Evolutionary conservation across 2,329 filamentous ascomycete species (phyloP), one percentile per base, ranked within the genome.

Genomic region (Boeremia lycopersici): DNA sequence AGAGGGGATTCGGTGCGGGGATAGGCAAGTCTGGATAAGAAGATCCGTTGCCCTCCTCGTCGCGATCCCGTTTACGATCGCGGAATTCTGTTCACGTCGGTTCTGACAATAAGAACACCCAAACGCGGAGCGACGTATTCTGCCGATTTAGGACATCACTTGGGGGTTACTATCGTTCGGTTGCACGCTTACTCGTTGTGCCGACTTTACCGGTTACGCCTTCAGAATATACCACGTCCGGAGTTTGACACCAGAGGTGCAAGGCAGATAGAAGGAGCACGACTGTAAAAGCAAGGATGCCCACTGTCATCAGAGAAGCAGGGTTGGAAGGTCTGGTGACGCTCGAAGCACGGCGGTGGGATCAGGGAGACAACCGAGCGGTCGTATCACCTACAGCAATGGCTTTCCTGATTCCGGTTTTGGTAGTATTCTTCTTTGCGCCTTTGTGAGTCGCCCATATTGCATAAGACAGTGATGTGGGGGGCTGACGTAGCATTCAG

Each of bases 371-470:
- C 9, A 56, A 56, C 28, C 43, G 48, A 36, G 62, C 62, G 39
- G 55, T 62, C 17, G 59, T 70, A 51, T 67, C 67, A n/a, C 60
- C 66, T 6, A 69, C 64, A 8, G 65, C 69, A 4, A 64, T 71
- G 42, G 62, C 62, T 1, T 71, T 72, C 28, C 44, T 72, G 23
- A 61, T 71, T 23, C 69, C 70, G 0, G 57, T 72, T 1, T 65
- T 72, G 15, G 44, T 70, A 4, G 55, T 71, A 19, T 65, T 71
- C 23, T 57, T 72, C 15, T 54, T 65, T 40, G 63, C 53, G 33
- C 70, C 70, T 12, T 64, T 71, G 69, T 72, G 62, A 62, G 69
- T 62, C 19, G 28, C 25, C 26, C n/a, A 15, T 26, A 15, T 41
- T 30, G 17, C 28, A n/a, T 35, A 3, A 28, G 34, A 30, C 15